Percentiles rank a stretch among this genome's conserved stretches.
phyloP scores from a whole-genome alignment of 2,329 filamentous ascomycete species.

The Sclerotinia glacialis region DNA sequence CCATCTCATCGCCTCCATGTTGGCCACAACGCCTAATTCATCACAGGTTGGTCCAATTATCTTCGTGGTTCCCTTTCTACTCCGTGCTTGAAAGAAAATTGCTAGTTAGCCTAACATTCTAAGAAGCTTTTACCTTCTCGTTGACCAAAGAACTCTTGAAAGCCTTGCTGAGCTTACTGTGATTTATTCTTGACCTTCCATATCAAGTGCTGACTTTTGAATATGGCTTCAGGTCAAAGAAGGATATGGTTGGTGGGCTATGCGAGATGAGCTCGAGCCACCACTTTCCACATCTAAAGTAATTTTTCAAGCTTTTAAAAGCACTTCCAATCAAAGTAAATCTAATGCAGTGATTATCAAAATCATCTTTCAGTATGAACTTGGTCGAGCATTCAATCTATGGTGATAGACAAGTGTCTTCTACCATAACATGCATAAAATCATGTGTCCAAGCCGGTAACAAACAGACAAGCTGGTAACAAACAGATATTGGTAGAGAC shows the following conservation, averaged over 20 bases:
- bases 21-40: not conserved
- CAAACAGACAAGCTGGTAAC: too few relatives aligned
- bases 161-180: not conserved
- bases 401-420: slow-evolving; percentile 3
- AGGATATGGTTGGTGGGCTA: not conserved
- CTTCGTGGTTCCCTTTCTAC: too few relatives aligned
- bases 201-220: not conserved
- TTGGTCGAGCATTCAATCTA: not conserved
- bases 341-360: not conserved
- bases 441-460: not conserved
- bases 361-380: not conserved
- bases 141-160: not conserved
- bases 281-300: not conserved
- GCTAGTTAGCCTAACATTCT: not conserved
- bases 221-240: not conserved
- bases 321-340: not conserved
- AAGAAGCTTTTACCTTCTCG: not conserved
- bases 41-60: too few relatives aligned
- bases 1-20: not conserved
- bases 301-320: not conserved
- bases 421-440: not conserved
- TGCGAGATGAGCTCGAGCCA: not conserved
- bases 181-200: not conserved
- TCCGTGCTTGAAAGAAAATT: not conserved
- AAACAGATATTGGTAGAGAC: not conserved